A percentile compares a stretch with the other conserved stretches of the same genome.
Conservation (phyloP, 2,329 filamentous ascomycete species). For the Xylaria digitata region DNA sequence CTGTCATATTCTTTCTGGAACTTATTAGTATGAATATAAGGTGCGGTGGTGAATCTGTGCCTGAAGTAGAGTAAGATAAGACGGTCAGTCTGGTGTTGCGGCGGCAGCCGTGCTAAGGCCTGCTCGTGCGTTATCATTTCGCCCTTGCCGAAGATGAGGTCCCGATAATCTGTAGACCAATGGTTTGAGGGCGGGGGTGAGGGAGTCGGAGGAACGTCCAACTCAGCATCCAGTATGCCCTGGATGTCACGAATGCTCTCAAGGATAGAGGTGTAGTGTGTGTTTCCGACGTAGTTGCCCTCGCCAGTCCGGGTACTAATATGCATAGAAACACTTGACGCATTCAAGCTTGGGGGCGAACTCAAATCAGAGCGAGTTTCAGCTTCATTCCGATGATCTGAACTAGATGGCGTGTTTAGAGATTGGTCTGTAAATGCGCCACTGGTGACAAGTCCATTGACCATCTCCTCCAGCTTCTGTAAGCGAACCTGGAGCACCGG, state of each 20-base stretch:
- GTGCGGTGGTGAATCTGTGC: conserved; percentile 50
- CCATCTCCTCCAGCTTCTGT: conserved; percentile 53
- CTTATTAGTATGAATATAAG: conserved; percentile 54
- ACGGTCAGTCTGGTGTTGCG: conserved; percentile 48
- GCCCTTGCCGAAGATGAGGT: conserved; percentile 47
- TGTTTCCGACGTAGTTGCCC: conserved; percentile 51
- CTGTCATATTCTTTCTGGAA: conserved; percentile 62
- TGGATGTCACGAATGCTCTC: conserved; percentile 53
- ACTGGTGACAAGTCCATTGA: conserved; percentile 48
- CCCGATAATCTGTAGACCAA: conserved; percentile 43
- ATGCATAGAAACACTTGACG: conserved; percentile 38
- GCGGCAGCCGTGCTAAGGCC: conserved; percentile 49
- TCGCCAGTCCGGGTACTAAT: conserved; percentile 42
- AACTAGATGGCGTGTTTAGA: conserved; percentile 46
- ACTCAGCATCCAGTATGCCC: conserved; percentile 48
- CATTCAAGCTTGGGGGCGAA: conserved; percentile 45
- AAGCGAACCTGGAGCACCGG: conserved; percentile 52
- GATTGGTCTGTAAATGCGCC: conserved; percentile 39
- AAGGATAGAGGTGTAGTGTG: conserved; percentile 53
- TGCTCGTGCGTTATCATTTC: conserved; percentile 50
- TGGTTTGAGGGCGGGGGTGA: conserved; percentile 46
- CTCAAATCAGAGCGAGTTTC: conserved; percentile 49
- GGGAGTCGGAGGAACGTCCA: conserved; percentile 43
- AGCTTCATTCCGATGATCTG: conserved; percentile 45
- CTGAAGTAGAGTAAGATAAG: conserved; percentile 52